Conservation (phyloP, 495 filamentous ascomycete species). For the Tuber magnatum region DNA sequence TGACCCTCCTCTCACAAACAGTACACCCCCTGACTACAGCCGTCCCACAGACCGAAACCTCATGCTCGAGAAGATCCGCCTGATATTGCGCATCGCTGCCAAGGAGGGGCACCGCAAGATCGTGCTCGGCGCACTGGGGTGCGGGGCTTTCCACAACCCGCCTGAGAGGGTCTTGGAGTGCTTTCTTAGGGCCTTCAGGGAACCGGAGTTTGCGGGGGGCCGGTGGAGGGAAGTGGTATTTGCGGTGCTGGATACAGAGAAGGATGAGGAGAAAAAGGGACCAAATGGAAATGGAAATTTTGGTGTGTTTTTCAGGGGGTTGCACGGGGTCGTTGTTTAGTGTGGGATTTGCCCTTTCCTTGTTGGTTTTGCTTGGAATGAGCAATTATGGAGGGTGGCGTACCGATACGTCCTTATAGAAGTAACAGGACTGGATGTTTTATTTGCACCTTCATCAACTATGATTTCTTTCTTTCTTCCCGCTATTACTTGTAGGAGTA, state of each 20-base stretch:
- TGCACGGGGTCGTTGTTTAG: constrained; percentile 47
- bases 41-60: constrained; percentile 22
- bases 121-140: constrained; percentile 60
- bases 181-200: constrained; percentile 53
- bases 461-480: neutral
- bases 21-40: constrained; percentile 17
- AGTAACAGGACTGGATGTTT: neutral
- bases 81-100: constrained; percentile 52
- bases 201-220: constrained; percentile 55
- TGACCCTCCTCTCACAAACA: constrained; percentile 39
- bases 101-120: constrained; percentile 49
- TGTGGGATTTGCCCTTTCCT: neutral
- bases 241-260: constrained; percentile 48
- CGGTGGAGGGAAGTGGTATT: constrained; percentile 54
- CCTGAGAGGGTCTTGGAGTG: constrained; percentile 49
- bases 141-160: constrained; percentile 58
- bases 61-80: constrained; percentile 56
- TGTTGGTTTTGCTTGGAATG: neutral
- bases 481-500: neutral
- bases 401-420: neutral
- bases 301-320: constrained; percentile 46
- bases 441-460: neutral
- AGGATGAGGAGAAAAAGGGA: constrained; percentile 33
- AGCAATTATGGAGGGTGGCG: neutral
- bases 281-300: constrained; percentile 46